phyloP scores from a whole-genome alignment of 805 yeast genomes.

The Pichia paraexigua region DNA sequence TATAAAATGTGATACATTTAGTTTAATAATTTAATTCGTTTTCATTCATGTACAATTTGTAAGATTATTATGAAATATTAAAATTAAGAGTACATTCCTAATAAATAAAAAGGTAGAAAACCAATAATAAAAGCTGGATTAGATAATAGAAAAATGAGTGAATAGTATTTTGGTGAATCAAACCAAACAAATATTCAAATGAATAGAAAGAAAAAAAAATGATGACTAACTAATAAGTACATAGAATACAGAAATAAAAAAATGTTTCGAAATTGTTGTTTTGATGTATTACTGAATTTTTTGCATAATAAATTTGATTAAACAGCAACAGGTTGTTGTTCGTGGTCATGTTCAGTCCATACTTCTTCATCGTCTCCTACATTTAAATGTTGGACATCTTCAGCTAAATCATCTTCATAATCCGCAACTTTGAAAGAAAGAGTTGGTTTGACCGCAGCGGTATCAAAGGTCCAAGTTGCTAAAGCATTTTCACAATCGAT shows the following conservation, averaged over 20 bases:
- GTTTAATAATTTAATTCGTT: too few relatives aligned
- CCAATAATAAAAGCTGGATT: background rate
- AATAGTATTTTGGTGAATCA: background rate
- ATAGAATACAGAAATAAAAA: background rate
- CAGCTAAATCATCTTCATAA: conserved; percentile 38
- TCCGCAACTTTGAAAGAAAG: conserved; percentile 50
- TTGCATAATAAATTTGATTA: conserved; percentile 10
- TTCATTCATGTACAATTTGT: too few relatives aligned
- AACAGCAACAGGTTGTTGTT: conserved; percentile 20
- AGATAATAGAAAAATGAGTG: background rate
- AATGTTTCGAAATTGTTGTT: background rate
- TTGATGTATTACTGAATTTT: background rate
- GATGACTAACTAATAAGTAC: background rate
- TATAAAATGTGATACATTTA: too few relatives aligned
- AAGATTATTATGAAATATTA: background rate
- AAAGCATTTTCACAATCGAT: conserved; percentile 79
- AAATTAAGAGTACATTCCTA: background rate
- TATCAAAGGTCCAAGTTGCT: conserved; percentile 77
- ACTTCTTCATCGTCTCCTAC: conserved; percentile 47
- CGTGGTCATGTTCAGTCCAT: conserved; percentile 28
- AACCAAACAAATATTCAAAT: background rate
- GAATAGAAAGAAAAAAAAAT: background rate
- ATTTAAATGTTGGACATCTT: conserved; percentile 40
- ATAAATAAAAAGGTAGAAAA: background rate
- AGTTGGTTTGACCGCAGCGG: conserved; percentile 77